Conservation (phyloP, 2,329 filamentous ascomycete genomes). For the Fusarium sublunatum region DNA sequence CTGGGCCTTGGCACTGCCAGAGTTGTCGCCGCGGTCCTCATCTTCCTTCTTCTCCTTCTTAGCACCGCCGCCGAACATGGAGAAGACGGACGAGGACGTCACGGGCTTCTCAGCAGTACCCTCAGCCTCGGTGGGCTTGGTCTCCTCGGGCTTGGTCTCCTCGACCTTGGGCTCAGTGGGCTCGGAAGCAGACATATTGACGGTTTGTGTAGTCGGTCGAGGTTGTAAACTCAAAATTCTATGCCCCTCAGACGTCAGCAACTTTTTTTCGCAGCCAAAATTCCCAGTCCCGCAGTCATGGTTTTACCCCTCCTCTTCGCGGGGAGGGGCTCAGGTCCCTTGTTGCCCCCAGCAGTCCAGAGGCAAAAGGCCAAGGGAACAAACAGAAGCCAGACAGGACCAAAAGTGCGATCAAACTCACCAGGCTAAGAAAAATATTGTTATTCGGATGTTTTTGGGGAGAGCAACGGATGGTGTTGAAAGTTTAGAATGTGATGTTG, state of each 20-base stretch:
- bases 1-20: conserved; percentile 87
- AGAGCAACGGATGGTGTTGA: conserved; percentile 16
- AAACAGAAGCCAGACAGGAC: neutral
- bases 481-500: conserved; percentile 29
- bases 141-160: conserved; percentile 48
- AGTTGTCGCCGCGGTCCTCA: conserved; percentile 86
- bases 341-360: conserved; percentile 20
- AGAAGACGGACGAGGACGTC: conserved; percentile 80
- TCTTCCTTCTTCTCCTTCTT: conserved; percentile 95
- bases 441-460: conserved; percentile 22
- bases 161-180: conserved; percentile 65
- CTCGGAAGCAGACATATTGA: conserved; percentile 62
- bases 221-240: conserved; percentile 20
- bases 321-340: conserved; percentile 36
- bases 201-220: conserved; percentile 29
- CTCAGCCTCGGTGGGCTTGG: conserved; percentile 40
- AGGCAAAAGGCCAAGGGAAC: neutral
- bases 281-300: conserved; percentile 35
- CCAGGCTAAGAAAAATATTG: conserved; percentile 32
- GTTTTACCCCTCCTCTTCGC: conserved; percentile 38
- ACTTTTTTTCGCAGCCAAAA: conserved; percentile 22
- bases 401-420: conserved; percentile 20
- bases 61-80: conserved; percentile 97
- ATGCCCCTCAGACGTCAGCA: conserved; percentile 35
- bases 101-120: conserved; percentile 54